Percentiles rank a stretch among this genome's conserved stretches.
These are phyloP conservation scores for Galerina sulciceps DNA, from an alignment of 768 basidiomycete species.

Conservation along the genomic window DNA sequence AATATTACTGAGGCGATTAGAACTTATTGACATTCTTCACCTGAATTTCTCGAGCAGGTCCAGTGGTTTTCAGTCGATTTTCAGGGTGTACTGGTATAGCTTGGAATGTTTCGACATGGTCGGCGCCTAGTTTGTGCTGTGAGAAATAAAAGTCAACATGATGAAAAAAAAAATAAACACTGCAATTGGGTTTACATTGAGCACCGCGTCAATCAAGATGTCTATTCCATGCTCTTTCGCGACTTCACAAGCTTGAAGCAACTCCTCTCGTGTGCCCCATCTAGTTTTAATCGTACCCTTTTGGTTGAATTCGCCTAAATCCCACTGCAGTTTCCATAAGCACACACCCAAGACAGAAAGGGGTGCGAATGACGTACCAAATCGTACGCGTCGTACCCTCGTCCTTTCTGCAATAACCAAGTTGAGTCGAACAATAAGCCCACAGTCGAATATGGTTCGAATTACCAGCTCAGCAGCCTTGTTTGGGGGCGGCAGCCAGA, in stretches of 20 bases:
- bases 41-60: conserved; percentile 66
- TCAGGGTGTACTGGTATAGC: conserved; percentile 74
- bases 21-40: conserved; percentile 37
- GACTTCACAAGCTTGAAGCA: conserved; percentile 67
- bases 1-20: not conserved
- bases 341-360: not conserved
- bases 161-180: not conserved
- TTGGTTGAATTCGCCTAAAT: conserved; percentile 84
- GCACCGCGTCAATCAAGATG: conserved; percentile 83
- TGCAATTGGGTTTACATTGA: conserved; percentile 62
- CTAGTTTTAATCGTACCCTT: conserved; percentile 73
- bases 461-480: conserved; percentile 70
- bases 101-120: conserved; percentile 68
- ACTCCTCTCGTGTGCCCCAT: conserved; percentile 88
- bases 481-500: conserved; percentile 85
- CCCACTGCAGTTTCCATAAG: conserved; percentile 59
- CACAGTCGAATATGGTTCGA: not conserved
- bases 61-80: conserved; percentile 67
- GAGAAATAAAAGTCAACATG: conserved; percentile 13
- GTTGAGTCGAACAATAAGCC: not conserved
- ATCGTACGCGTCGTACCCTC: conserved; percentile 89
- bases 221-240: conserved; percentile 74
- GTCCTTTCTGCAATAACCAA: conserved; percentile 51
- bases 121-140: conserved; percentile 87
- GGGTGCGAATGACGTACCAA: conserved; percentile 48